Conservation (phyloP, 306 rosid species). For the Prunus salicina region DNA sequence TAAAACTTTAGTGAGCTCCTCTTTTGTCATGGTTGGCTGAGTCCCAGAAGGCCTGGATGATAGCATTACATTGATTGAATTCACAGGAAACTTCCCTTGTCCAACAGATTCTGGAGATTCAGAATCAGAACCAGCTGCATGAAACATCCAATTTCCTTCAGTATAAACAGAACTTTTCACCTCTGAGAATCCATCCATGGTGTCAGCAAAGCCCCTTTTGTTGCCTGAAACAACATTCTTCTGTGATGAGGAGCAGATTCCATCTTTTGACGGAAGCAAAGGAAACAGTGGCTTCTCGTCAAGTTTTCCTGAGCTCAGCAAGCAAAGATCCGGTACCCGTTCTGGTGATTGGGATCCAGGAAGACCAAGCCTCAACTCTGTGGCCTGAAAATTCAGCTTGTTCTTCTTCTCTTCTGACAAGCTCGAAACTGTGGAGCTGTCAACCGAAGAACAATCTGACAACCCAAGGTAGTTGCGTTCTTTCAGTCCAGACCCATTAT, state of each 20-base stretch:
- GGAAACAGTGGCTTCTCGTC: slow-evolving; percentile 87
- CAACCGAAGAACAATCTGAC: slow-evolving; percentile 92
- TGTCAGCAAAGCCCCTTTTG: slow-evolving; percentile 87
- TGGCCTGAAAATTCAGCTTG: slow-evolving; percentile 76
- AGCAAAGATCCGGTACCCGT: slow-evolving; percentile 46
- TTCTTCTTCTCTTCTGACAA: slow-evolving; percentile 58
- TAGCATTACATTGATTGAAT: slow-evolving; percentile 44
- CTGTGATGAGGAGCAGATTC: slow-evolving; percentile 44
- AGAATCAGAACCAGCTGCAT: slow-evolving; percentile 28
- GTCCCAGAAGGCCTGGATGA: slow-evolving; percentile 66
- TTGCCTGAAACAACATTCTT: slow-evolving; percentile 70
- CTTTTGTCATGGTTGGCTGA: slow-evolving; percentile 51
- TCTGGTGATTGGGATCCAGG: slow-evolving; percentile 93
- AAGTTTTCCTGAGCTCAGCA: slow-evolving; percentile 41
- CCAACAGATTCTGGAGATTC: slow-evolving; percentile 36
- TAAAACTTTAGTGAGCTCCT: slow-evolving; percentile 48
- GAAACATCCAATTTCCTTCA: slow-evolving; percentile 40
- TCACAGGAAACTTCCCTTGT: slow-evolving; percentile 70
- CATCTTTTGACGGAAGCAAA: slow-evolving; percentile 81
- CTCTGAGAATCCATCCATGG: slow-evolving; percentile 71
- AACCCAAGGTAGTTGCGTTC: slow-evolving; percentile 84
- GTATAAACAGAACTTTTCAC: slow-evolving; percentile 35
- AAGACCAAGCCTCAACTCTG: slow-evolving; percentile 89
- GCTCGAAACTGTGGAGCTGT: slow-evolving; percentile 65
- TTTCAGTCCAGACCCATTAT: slow-evolving; percentile 59